Conservation (phyloP, 208 protist genomes). For the Tritrichomonas musculus region DNA sequence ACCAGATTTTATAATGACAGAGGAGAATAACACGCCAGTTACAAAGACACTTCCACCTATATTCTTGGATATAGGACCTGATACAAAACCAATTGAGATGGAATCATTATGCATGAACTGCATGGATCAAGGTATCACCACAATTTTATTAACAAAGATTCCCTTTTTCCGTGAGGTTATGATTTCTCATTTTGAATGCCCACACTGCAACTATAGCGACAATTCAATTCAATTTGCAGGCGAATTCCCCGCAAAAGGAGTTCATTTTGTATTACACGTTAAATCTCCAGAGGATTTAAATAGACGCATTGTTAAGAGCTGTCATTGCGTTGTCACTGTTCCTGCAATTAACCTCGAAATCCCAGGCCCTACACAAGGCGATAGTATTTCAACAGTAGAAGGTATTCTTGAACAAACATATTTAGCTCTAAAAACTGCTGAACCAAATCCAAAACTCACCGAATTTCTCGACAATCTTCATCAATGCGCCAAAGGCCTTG, state of each 20-base stretch:
- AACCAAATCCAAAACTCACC: not conserved
- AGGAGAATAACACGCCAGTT: not conserved
- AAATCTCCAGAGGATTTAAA: slow-evolving; percentile 33
- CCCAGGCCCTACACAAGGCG: not conserved
- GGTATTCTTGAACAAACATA: slow-evolving; percentile 1
- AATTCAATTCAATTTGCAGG: slow-evolving; percentile 21
- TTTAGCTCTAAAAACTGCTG: not conserved
- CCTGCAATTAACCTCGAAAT: slow-evolving; percentile 23
- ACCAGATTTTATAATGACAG: too few relatives aligned
- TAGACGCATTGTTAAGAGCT: not conserved
- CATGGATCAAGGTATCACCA: not conserved
- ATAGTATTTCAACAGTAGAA: not conserved
- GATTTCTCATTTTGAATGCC: slow-evolving; percentile 18
- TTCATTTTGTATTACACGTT: not conserved
- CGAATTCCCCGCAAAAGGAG: slow-evolving; percentile 22
- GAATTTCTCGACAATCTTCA: slow-evolving; percentile 11
- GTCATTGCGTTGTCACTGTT: not conserved
- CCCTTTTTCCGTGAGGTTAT: slow-evolving; percentile 31
- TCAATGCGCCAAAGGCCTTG: slow-evolving; percentile 8
- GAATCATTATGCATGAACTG: slow-evolving; percentile 32
- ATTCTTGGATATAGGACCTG: not conserved
- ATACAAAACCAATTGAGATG: slow-evolving; percentile 14
- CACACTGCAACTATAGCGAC: not conserved
- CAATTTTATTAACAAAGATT: slow-evolving; percentile 5
- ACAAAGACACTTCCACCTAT: not conserved